Evolutionary conservation across 495 filamentous ascomycete genomes (phyloP).

Genomic region (Aspergillus incahuasiensis): DNA sequence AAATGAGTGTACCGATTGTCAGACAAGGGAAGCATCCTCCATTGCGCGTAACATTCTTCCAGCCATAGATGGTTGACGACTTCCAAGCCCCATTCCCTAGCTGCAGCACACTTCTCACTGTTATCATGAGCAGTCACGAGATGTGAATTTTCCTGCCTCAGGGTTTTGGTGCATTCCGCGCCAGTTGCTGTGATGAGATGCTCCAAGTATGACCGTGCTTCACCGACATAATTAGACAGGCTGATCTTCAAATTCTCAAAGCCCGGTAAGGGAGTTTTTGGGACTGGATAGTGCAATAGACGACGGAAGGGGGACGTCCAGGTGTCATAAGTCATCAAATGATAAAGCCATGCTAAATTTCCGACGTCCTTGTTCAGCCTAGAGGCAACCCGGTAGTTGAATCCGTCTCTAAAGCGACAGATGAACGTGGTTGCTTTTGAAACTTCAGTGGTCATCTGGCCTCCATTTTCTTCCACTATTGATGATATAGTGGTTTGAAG

Average conservation of each 20-base stretch:
- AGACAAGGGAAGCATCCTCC: constrained; percentile 61
- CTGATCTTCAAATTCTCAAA: constrained; percentile 75
- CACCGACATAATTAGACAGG: constrained; percentile 92
- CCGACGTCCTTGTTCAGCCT: constrained; percentile 75
- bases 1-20: constrained; percentile 74
- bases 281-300: constrained; percentile 85
- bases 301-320: constrained; percentile 80
- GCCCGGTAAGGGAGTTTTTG: constrained; percentile 67
- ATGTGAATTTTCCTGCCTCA: constrained; percentile 93
- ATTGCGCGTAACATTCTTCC: constrained; percentile 92
- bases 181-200: constrained; percentile 81
- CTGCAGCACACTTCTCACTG: constrained; percentile 89
- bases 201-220: constrained; percentile 89
- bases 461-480: constrained; percentile 65
- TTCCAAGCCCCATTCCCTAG: constrained; percentile 84
- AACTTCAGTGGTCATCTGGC: constrained; percentile 60
- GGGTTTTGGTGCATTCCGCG: constrained; percentile 82
- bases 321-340: constrained; percentile 79
- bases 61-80: constrained; percentile 96
- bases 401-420: constrained; percentile 79
- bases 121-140: constrained; percentile 82
- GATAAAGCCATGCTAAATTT: constrained; percentile 89
- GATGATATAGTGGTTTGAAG: constrained; percentile 62
- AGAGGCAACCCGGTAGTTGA: constrained; percentile 71
- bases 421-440: constrained; percentile 74